Conservation (phyloP, 2,329 filamentous ascomycete species). For the Neofusicoccum cordaticola region DNA sequence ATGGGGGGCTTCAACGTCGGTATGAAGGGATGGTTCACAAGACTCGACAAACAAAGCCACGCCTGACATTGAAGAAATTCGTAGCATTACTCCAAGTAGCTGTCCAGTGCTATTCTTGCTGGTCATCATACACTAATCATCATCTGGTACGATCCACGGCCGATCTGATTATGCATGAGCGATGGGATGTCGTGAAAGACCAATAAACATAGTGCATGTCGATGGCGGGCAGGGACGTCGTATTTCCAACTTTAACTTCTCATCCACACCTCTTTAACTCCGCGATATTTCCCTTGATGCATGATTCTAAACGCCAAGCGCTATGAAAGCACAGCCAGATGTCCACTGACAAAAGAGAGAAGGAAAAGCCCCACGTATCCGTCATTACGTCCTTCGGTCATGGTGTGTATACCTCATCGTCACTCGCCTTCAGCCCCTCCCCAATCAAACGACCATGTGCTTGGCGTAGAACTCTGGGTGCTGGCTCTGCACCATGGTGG, state of each 20-base stretch:
- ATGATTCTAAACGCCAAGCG: background rate
- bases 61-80: background rate
- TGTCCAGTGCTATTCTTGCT: background rate
- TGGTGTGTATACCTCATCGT: background rate
- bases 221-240: too few relatives aligned
- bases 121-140: too few relatives aligned
- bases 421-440: too few relatives aligned
- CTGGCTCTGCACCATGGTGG: slow-evolving; percentile 74
- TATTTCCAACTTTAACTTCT: too few relatives aligned
- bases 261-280: background rate
- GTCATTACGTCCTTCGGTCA: background rate
- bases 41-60: background rate
- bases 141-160: too few relatives aligned
- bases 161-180: too few relatives aligned
- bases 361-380: background rate
- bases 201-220: too few relatives aligned
- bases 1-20: background rate
- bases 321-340: background rate
- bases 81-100: background rate
- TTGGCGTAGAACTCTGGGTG: slow-evolving; percentile 61
- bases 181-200: too few relatives aligned
- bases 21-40: background rate
- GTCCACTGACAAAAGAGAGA: too few relatives aligned
- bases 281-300: background rate
- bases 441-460: slow-evolving; percentile 12